Evolutionary conservation across 495 filamentous ascomycete genomes (phyloP), one percentile per base, ranked within the genome.

Genomic region (Saxispiralis lemnorum): DNA sequence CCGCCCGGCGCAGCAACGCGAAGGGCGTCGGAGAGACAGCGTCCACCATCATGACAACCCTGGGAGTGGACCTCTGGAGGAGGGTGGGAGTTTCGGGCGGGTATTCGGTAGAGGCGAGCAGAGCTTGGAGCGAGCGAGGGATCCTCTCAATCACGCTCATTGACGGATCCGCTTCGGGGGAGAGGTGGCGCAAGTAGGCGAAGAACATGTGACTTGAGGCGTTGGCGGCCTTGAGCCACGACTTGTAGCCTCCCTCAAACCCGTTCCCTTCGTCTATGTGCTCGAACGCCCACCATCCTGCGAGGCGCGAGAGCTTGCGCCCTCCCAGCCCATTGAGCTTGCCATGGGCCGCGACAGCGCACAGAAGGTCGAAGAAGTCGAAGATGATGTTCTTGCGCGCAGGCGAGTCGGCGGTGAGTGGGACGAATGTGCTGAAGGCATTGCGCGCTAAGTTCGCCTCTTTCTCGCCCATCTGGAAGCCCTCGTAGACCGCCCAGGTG

Each of bases 261-360:
- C 92, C 92, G 60, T 77, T 87, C 39, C 78, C 80, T 9, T 69
- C 69, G 54, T 96, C 87, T 11, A 59, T 70, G 50, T 89, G 81
- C 55, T 94, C 92, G 61, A 97, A 97, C 0, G 89, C 88, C 89
- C 89, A 97, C 89, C 89, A 97, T 44, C 88, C 85, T 21, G 92
- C 89, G 65, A 94, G 81, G 45, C 89, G 72, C 5, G 89, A 96
- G 31, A 97, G 69, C 60, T 97, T 96, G 38, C 92, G 72, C 5
- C 92, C 89, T 40, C 85, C 84, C 46, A 96, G 71, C 7, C 89
- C 89, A 63, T 97, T 97, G 11, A 71, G 78, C 63, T 96, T 96
- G 31, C 81, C 83, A 56, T 94, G 82, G 1, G 77, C 77, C 1
- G 77, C 75, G 48, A 79, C 66, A 0, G 92, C 85, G 19, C 88